These are phyloP conservation scores for Suillus luteus DNA, from an alignment of 768 basidiomycete genomes.

Conservation along the genomic window DNA sequence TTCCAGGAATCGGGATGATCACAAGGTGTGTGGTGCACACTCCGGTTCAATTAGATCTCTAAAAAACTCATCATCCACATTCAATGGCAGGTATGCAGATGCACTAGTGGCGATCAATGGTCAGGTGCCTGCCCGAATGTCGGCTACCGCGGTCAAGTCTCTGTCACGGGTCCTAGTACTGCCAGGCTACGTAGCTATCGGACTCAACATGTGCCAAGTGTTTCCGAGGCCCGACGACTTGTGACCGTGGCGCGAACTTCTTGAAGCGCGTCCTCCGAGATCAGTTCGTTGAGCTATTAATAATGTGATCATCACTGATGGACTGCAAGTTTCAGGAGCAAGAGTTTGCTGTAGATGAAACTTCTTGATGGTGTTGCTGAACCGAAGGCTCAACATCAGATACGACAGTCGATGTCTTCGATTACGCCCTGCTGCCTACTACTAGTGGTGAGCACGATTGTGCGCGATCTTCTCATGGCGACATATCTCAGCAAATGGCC, in stretches of 20 bases:
- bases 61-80: not conserved
- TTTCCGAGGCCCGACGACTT: not conserved
- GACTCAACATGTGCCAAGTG: not conserved
- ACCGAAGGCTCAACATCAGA: not conserved
- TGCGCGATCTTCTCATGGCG: not conserved
- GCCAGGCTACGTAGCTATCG: not conserved
- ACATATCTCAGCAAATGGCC: not conserved
- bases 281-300: not conserved
- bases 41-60: not conserved
- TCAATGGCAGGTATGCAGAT: not conserved
- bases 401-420: not conserved
- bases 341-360: not conserved
- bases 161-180: not conserved
- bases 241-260: not conserved
- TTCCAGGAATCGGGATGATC: not conserved
- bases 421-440: not conserved
- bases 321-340: too few relatives aligned
- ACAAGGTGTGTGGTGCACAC: not conserved
- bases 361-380: not conserved
- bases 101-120: not conserved
- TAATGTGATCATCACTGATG: not conserved
- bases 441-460: not conserved
- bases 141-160: not conserved
- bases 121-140: not conserved
- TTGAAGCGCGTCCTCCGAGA: not conserved